Evolutionary conservation across 176 grass and related monocot species (phyloP).

Genomic region (Miscanthus lutarioriparius): DNA sequence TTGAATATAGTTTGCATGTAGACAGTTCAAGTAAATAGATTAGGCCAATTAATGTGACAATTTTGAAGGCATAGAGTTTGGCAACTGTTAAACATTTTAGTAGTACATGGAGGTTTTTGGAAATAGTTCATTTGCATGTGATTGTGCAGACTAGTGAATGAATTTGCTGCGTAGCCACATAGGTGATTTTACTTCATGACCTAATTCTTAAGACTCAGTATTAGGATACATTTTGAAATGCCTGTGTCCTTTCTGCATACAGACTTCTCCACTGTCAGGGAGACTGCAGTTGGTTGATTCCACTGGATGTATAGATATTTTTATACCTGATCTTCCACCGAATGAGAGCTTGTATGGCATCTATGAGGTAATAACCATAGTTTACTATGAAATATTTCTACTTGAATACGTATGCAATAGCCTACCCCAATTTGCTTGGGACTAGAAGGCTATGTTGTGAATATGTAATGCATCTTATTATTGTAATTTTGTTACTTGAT

Average conservation of each 20-base stretch:
- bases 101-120: not conserved
- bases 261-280: slow-evolving; percentile 65
- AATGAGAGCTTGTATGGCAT: slow-evolving; percentile 54
- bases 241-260: slow-evolving; percentile 39
- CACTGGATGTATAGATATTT: slow-evolving; percentile 66
- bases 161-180: not conserved
- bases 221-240: slow-evolving; percentile 28
- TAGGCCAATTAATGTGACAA: not conserved
- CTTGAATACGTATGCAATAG: not conserved
- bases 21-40: not conserved
- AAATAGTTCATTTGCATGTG: not conserved
- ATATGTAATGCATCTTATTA: slow-evolving; percentile 7
- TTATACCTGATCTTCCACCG: slow-evolving; percentile 68
- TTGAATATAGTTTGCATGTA: slow-evolving; percentile 23
- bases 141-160: not conserved
- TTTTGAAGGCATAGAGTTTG: not conserved
- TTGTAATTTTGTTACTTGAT: slow-evolving; percentile 2
- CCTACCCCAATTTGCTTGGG: not conserved
- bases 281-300: slow-evolving; percentile 85
- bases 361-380: slow-evolving; percentile 67
- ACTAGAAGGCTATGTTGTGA: not conserved
- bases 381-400: slow-evolving; percentile 1
- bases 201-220: slow-evolving; percentile 7
- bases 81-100: slow-evolving; percentile 19
- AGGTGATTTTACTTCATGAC: slow-evolving; percentile 13